Evolutionary conservation across 805 yeast genomes (phyloP), one percentile per base, ranked within the genome.

Genomic region (Zygosaccharomyces gambellarensis): DNA sequence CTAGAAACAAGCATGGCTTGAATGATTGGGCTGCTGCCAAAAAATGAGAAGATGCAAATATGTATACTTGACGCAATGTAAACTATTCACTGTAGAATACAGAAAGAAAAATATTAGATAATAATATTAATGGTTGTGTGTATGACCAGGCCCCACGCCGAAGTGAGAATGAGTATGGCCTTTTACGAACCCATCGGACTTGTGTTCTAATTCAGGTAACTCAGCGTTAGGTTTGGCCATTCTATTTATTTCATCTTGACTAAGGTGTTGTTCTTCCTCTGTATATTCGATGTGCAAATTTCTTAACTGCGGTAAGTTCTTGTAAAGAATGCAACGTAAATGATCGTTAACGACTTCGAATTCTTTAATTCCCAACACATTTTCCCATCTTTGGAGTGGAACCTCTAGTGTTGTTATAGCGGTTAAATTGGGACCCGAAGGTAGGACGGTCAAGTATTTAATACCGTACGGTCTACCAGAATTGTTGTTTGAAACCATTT

Each of bases 1-100:
- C 88, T 52, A 85, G 99, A 78, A 94, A 94, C 74, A 87, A 82
- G 68, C 78, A 78, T 56, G 96, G 96, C 32, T 77, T 87, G 62
- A 94, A 94, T 72, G 96, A 94, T 72, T 94, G 99, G 99, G 77
- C 82, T 48, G 70, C 67, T 49, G 71, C 71, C 53, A 66, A 72
- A 39, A 51, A 55, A 51, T 46, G 28, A 9, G 28, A 9, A 28
- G 32, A 40, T 38, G 47, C 29, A 23, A 30, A 36, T 43, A 23
- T 22, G 27, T 28, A 36, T 50, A 39, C 11, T 39, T 14, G 21
- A 25, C 23, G 19, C 11, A 5, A 40, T 34, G 39, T 23, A 44
- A 29, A 36, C 17, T 44, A 42, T 36, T 36, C 22, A 21, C 39
- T 31, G 14, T 25, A 25, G 28, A 25, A 25, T 2, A 25, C 9